Evolutionary conservation across 202 grass and related monocot species (phyloP).

Genomic region (Elaeis oleifera): DNA sequence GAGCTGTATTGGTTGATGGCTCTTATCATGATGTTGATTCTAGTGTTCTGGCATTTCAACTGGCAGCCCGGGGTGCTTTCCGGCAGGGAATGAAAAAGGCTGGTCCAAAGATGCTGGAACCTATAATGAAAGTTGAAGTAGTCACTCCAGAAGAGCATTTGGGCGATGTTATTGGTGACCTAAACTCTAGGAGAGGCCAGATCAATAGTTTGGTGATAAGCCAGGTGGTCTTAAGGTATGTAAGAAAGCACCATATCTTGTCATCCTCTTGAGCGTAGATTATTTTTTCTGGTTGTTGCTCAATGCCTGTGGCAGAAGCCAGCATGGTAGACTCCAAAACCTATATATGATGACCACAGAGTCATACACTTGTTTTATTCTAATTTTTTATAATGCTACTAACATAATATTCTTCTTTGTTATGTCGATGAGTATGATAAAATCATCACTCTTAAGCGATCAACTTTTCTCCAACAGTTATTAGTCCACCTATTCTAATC

Average conservation of each 20-base stretch:
- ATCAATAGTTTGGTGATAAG: constrained; percentile 87
- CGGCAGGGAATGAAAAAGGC: constrained; percentile 92
- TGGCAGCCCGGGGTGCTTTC: constrained; percentile 91
- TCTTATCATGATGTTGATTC: constrained; percentile 99
- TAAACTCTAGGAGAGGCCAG: constrained; percentile 91
- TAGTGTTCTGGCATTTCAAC: constrained; percentile 88
- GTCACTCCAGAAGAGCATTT: constrained; percentile 97
- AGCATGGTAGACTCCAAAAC: too few species aligned
- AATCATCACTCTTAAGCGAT: too few species aligned
- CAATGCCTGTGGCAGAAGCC: too few species aligned
- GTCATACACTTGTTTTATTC: neutral
- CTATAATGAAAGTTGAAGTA: constrained; percentile 94
- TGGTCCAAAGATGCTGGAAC: constrained; percentile 74
- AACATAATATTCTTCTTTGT: neutral
- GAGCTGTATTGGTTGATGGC: constrained; percentile 80
- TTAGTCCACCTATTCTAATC: too few species aligned
- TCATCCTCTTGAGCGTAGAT: too few species aligned
- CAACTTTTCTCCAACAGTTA: too few species aligned
- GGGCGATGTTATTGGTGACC: constrained; percentile 97
- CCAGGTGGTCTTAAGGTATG: constrained; percentile 93
- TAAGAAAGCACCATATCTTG: neutral
- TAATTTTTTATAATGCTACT: neutral
- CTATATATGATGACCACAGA: too few species aligned
- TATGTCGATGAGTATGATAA: too few species aligned
- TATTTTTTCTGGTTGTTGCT: too few species aligned